Conservation (phyloP, 106 monocot genomes). For the Allium cepa region DNA sequence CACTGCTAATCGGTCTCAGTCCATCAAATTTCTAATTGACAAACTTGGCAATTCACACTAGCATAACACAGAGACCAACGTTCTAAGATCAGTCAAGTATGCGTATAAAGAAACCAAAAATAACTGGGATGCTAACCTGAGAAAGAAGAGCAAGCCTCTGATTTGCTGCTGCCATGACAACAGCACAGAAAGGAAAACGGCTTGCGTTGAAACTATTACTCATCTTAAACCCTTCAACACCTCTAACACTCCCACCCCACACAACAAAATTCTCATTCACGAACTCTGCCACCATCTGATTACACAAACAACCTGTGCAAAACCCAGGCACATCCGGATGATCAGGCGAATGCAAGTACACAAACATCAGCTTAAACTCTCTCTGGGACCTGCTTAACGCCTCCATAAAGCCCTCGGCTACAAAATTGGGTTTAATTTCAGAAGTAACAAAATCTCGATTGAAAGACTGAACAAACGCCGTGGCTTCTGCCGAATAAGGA, state of each 20-base stretch:
- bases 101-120: not conserved
- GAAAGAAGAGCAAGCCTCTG: conserved; percentile 64
- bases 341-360: conserved; percentile 92
- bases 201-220: conserved; percentile 89
- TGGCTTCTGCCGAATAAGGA: conserved; percentile 43
- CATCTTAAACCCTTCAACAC: conserved; percentile 94
- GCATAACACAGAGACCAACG: too few relatives aligned
- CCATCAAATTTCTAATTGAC: too few relatives aligned
- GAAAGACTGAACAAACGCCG: conserved; percentile 60
- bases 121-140: conserved; percentile 35
- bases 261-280: conserved; percentile 82
- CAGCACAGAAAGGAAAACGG: conserved; percentile 79
- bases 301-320: conserved; percentile 51
- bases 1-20: too few relatives aligned
- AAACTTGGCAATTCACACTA: too few relatives aligned
- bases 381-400: conserved; percentile 75
- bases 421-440: conserved; percentile 37
- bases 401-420: conserved; percentile 77
- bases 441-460: conserved; percentile 25
- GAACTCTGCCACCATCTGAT: conserved; percentile 52
- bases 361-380: conserved; percentile 81
- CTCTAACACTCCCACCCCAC: conserved; percentile 88
- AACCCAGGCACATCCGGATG: conserved; percentile 83
- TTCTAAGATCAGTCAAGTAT: too few relatives aligned
- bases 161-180: conserved; percentile 69